Evolutionary conservation across 1,284 basidiomycete genomes (phyloP).

Genomic region (Trichosporon asahii): DNA sequence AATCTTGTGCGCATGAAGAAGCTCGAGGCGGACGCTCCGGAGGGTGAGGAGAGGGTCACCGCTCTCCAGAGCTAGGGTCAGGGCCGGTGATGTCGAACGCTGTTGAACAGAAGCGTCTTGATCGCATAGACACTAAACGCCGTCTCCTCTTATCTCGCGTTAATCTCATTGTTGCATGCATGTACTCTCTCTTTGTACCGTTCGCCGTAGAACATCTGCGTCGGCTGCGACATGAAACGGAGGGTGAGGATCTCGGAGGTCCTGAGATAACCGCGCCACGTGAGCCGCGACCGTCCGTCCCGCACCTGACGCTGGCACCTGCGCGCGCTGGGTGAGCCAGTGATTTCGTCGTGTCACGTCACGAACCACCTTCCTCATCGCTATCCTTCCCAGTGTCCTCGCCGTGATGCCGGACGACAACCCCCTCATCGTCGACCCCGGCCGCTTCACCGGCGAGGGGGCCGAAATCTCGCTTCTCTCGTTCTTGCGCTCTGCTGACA

Average conservation of each 20-base stretch:
- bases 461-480: slow-evolving; percentile 43
- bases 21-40: slow-evolving; percentile 25
- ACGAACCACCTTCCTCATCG: slow-evolving; percentile 5
- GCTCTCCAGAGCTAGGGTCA: slow-evolving; percentile 16
- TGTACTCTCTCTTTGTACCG: background rate
- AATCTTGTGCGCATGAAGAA: slow-evolving; percentile 47
- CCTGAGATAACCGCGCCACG: slow-evolving; percentile 4
- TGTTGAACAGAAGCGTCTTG: background rate
- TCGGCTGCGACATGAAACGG: background rate
- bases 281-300: background rate
- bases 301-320: background rate
- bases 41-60: slow-evolving; percentile 20
- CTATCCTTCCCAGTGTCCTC: background rate
- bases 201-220: background rate
- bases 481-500: slow-evolving; percentile 45
- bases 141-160: background rate
- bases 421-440: slow-evolving; percentile 25
- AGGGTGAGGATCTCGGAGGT: background rate
- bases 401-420: slow-evolving; percentile 6
- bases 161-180: background rate
- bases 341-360: slow-evolving; percentile 11
- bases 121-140: background rate
- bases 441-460: slow-evolving; percentile 47
- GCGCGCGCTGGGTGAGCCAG: background rate
- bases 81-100: background rate